Conservation (phyloP, 371 early-diverging fungal genomes). For the Mortierella sp. region DNA sequence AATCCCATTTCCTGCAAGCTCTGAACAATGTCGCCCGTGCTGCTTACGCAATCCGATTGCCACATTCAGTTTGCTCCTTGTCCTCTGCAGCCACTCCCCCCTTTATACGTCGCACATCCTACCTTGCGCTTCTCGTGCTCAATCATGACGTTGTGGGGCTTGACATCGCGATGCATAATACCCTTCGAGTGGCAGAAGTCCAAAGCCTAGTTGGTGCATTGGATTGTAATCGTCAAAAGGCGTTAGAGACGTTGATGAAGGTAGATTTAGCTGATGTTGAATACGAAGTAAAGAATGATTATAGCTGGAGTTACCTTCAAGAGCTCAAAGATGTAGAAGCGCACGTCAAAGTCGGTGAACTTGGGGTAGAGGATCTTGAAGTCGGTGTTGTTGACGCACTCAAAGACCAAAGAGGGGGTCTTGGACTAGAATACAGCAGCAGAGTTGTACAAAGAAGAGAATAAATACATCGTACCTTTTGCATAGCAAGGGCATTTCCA, state of each 20-base stretch:
- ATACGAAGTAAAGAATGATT: not conserved
- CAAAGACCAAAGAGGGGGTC: conserved; percentile 98
- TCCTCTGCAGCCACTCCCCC: conserved; percentile 35
- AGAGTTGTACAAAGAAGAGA: not conserved
- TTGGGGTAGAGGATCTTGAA: conserved; percentile 80
- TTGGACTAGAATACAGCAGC: conserved; percentile 73
- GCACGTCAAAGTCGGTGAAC: conserved; percentile 95
- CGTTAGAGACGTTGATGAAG: not conserved
- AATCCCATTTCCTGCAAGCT: not conserved
- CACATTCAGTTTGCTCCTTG: not conserved
- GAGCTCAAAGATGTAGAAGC: conserved; percentile 97
- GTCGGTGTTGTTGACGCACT: conserved; percentile 92
- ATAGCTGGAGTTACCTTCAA: conserved; percentile 76
- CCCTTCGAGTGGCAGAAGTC: conserved; percentile 99
- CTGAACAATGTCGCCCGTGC: not conserved
- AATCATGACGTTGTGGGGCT: conserved; percentile 99
- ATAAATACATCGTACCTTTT: not conserved
- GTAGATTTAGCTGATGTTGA: not conserved
- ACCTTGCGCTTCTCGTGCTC: conserved; percentile 94
- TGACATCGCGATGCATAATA: conserved; percentile 99
- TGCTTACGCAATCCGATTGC: not conserved
- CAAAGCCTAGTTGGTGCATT: conserved; percentile 77
- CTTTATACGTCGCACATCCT: conserved; percentile 28
- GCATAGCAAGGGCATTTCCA: not conserved
- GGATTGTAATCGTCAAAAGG: not conserved